Evolutionary conservation across 441 rosid genomes (phyloP).

Genomic region (Aquilaria agallochum): DNA sequence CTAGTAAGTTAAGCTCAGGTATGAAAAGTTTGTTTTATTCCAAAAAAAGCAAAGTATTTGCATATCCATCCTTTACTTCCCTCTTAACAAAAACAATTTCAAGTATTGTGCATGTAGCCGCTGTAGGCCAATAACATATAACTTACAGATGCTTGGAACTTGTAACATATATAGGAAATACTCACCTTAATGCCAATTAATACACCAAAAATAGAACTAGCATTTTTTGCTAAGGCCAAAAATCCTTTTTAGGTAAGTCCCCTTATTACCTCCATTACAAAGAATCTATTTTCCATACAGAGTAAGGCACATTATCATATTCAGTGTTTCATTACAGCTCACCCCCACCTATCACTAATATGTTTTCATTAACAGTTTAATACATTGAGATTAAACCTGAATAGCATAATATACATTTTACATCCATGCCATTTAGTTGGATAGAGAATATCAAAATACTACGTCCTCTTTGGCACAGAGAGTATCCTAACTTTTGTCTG

Average conservation of each 20-base stretch:
- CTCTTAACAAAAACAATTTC: too few relatives aligned
- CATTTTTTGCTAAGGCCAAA: slow-evolving; percentile 28
- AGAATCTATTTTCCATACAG: background rate
- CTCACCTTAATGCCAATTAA: slow-evolving; percentile 16
- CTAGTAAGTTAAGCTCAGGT: too few relatives aligned
- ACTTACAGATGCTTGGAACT: background rate
- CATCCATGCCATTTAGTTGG: too few relatives aligned
- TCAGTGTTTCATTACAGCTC: background rate
- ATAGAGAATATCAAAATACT: background rate
- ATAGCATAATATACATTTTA: background rate
- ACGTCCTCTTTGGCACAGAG: background rate
- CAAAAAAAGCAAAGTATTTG: too few relatives aligned
- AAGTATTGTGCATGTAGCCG: too few relatives aligned
- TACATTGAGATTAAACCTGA: too few relatives aligned
- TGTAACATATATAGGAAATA: too few relatives aligned
- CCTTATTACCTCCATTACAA: slow-evolving; percentile 17
- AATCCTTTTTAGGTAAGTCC: slow-evolving; percentile 36
- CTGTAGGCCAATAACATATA: background rate
- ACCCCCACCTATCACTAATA: too few relatives aligned
- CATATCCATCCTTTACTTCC: too few relatives aligned
- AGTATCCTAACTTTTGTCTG: too few relatives aligned
- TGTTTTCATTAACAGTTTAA: too few relatives aligned
- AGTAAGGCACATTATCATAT: background rate
- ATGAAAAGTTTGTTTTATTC: too few relatives aligned
- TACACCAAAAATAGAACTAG: slow-evolving; percentile 39